Base-by-base conservation (phyloP, 2,329 filamentous ascomycete genomes). In the Neospermospora avenae region DNA sequence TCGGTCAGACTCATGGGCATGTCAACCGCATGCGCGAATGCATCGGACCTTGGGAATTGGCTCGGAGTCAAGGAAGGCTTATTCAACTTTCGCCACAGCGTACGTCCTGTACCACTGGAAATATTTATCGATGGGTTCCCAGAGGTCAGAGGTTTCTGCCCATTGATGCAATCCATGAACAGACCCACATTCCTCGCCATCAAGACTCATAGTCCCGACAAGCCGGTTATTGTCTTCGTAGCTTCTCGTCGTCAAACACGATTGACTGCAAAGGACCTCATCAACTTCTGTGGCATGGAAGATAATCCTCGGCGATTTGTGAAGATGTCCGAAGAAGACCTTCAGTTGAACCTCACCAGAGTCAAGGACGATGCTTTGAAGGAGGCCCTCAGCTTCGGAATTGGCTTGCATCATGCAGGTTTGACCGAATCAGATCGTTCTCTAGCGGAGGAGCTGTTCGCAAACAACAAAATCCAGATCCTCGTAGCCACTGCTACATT, bases 161-260 rank as follows among this genome's bases (percentile, higher is more conserved):
- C 95, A 0, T 77, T 99, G 66, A 99, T 99, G 95, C 93, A 98
- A 76, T 96, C 92, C 0, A 99, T 99, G 95, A 99, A 99, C 71
- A 84, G 95, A 6, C 95, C 95, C 1, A 97, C 95, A 0, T 99
- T 98, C 76, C 78, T 98, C 34, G 95, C 95, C 0, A 95, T 99
- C 74, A 97, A 99, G 75, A 91, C 88, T 11, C 96, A 99, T 75
- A 97, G 93, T 44, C 95, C 96, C 0, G 88, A 92, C 56, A 98
- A 99, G 75, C 95, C 95, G 0, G 95, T 98, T 8, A 99, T 99
- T 73, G 95, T 99, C 0, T 99, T 99, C 70, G 95, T 99, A 6
- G 92, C 95, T 3, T 99, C 95, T 18, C 88, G 96, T 70, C 83
- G 95, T 70, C 95, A 99, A 78, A 99, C 95, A 0, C 88, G 95